A percentile compares a stretch with the other conserved stretches of the same genome.
These are phyloP conservation scores for Ophiobolus disseminans DNA, from an alignment of 2,329 filamentous ascomycete genomes.

Conservation along the genomic window DNA sequence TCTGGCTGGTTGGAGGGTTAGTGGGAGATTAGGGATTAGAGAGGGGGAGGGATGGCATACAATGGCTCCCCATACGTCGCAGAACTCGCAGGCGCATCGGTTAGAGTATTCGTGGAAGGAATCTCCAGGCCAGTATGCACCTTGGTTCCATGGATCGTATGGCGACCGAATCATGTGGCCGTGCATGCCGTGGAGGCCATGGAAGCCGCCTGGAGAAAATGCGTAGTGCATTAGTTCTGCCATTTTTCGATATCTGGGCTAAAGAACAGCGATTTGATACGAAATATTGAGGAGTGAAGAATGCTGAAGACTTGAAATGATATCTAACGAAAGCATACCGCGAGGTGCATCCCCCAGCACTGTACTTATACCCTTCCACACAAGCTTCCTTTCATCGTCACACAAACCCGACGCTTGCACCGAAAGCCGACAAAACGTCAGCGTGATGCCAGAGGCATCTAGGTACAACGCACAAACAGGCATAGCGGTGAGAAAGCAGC, in stretches of 20 bases:
- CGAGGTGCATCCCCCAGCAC: too few relatives aligned
- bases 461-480: constrained; percentile 3
- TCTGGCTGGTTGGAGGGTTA: constrained; percentile 11
- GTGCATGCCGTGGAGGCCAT: too few relatives aligned
- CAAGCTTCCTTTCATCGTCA: background rate
- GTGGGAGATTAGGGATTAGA: background rate
- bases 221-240: too few relatives aligned
- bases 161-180: too few relatives aligned
- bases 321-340: too few relatives aligned
- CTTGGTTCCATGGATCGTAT: background rate
- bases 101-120: constrained; percentile 6
- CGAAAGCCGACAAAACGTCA: background rate
- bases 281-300: too few relatives aligned
- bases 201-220: too few relatives aligned
- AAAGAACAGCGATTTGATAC: too few relatives aligned
- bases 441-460: background rate
- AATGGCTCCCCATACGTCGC: constrained; percentile 9
- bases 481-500: background rate
- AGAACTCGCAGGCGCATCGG: constrained; percentile 19
- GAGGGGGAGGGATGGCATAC: constrained; percentile 2
- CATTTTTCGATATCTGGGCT: too few relatives aligned
- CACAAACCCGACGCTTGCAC: background rate
- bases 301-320: too few relatives aligned
- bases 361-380: background rate
- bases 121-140: constrained; percentile 11